Base-by-base conservation (phyloP, 2,329 filamentous ascomycete species). In the Didymella keratinophila region DNA sequence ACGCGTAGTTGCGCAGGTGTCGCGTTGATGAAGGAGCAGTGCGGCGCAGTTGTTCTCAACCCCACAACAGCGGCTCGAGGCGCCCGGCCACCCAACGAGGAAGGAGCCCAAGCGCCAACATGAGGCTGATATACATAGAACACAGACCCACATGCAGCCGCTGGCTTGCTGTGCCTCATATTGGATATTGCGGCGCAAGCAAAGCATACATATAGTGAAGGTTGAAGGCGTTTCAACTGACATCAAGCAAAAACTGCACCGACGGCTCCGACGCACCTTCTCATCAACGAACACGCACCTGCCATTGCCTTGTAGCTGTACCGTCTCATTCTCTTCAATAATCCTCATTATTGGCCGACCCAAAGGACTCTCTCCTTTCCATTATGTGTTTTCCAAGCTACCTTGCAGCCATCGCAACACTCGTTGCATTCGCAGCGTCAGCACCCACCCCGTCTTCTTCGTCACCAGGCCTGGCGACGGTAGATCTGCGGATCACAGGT, bases 81-180 rank as follows among this genome's bases (percentile, higher is more conserved):
- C 46, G 46, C 53, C 53, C 39, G 27, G 52, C 45, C 20, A 27
- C 30, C 21, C 41, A 44, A 45, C 16, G 20, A 34, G 45, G 46
- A 37, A 50, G 30, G 10, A 25, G 11, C 12, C 53, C 43, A 43
- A 52, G 43, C 56, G 59, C 45, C 50, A 58, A 52, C 46, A 52
- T 56, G 58, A 54, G 52, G 61, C 58, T 56, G 53, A 44, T 56
- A 56, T 56, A 56, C 53, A 56, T 56, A 56, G 53, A 36, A 56
- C 39, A 6, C 23, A 10, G 46, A 30, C 41, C 53, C 53, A 50
- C 23, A 27, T 41, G 45, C 56, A 65, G 45, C 52, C 63, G 61
- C 63, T 48, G 47, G 21, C 11, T 48, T 55, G 58, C 61, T 65
- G 58, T 62, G 63, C 61, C 56, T 52, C 61, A 44, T n/a, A 47